Base-by-base conservation (phyloP, 202 grass and related monocot species). In the Zizania palustris region DNA sequence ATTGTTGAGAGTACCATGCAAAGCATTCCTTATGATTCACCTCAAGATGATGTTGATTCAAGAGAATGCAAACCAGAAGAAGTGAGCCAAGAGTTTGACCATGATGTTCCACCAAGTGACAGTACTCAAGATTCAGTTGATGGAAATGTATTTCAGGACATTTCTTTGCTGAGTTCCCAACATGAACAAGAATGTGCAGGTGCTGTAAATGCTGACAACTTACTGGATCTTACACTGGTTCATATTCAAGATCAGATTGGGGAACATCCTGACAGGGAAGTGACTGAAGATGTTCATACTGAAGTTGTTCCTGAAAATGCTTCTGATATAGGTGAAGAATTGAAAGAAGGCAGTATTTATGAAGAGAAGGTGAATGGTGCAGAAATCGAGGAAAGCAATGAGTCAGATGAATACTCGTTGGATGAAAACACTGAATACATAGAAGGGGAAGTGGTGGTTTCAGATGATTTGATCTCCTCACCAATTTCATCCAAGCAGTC, bases 51-150 rank as follows among this genome's bases (percentile, higher is more conserved):
- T 49, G 50, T 80, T 82, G 51, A 7, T 66, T 76, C 76, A 80
- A 80, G 64, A 79, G 38, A 71, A 71, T 84, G 59, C 19, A 58
- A 55, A 42, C 60, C 44, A 33, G 69, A 75, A 56, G 84, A 71
- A 74, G 21, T 83, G 50, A 75, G 73, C 65, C 68, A 71, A 65
- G 83, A 83, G 9, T 63, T 19, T 15, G 75, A 88, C 16, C 55
- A 65, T 70, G 79, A 45, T 68, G 61, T 69, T 57, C 65, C 71
- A 69, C 75, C 75, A 41, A 80, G 63, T 73, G 75, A 83, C 13
- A 79, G 62, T 83, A 50, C 86, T 3, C 78, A 83, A 49, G 76
- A 90, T 70, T 80, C 80, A 71, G 59, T 72, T 84, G 74, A 71
- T 80, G 71, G 21, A 72, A 65, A 86, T 83, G 46, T n/a, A 15